Evolutionary conservation across 2,329 filamentous ascomycete genomes (phyloP), one percentile per base, ranked within the genome.

Genomic region (Sporothrix brasiliensis): DNA sequence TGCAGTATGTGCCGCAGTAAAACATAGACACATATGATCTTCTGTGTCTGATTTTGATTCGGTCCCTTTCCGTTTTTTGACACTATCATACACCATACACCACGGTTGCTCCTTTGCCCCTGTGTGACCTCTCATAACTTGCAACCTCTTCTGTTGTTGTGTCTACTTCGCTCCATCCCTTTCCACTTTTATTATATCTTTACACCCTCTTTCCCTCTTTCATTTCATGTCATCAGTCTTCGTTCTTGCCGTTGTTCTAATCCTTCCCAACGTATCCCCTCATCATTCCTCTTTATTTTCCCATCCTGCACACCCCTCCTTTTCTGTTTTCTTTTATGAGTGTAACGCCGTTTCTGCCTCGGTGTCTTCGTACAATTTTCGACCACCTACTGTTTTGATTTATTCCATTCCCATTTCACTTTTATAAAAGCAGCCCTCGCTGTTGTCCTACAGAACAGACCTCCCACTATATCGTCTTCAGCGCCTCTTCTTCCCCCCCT

Each of bases 271-370:
- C 30, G 7, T 44, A 21, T 27, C 19, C 41, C 11, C 41, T 16
- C 58, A 41, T 41, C 16, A 3, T 41, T 30, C 30, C 16, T 47
- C 13, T 24, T 6, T 44, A 3, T 13, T 21, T 63, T 21, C 13
- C 21, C 13, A 61, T 44, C 56, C 39, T 61, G 4, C n/a, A n/a
- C 19, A 7, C 34, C 56, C 34, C 56, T 44, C 56, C 41, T 41
- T 60, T 34, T n/a, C 14, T 5, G 16, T 24, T 61, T 6, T 61
- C 39, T 11, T 34, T 11, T 34, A 27, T 47, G 27, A 30, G 27
- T 61, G 58, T 24, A 61, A 61, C 58, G 11, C n/a, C 39, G 24
- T n/a, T 47, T 61, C 58, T 44, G 58, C 58, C 58, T 61, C 39
- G 58, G 58, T 21, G 24, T 34, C 39, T n/a, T 47, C 41, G 9